Percentiles rank a stretch among this genome's conserved stretches.
These are phyloP conservation scores for Erigeron philadelphicus DNA, from an alignment of 140 eudicot species.

Conservation along the genomic window DNA sequence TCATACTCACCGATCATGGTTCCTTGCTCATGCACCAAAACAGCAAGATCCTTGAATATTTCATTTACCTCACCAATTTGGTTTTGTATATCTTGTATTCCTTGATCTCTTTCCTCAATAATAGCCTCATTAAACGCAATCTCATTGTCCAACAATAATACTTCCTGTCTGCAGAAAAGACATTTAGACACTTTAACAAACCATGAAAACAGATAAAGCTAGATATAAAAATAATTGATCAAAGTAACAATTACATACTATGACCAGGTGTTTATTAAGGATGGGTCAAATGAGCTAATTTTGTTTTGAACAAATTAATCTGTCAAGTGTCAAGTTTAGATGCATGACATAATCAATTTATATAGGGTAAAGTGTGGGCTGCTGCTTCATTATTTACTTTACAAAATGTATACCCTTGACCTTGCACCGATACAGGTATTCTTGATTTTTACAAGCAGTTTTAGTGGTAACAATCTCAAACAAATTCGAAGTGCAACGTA, in stretches of 20 bases:
- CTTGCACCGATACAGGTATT: background rate
- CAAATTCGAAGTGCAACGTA: background rate
- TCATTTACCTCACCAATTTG: constrained; percentile 82
- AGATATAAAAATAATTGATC: background rate
- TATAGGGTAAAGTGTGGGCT: background rate
- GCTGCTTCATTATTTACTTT: background rate
- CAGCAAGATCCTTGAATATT: constrained; percentile 74
- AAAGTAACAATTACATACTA: too few species aligned
- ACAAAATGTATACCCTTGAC: constrained; percentile 1
- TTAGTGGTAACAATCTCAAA: background rate
- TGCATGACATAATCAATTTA: too few species aligned
- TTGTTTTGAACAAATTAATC: background rate
- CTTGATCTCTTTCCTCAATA: constrained; percentile 78
- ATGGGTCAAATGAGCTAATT: background rate
- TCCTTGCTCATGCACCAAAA: constrained; percentile 81
- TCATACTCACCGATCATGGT: constrained; percentile 52
- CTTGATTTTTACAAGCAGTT: background rate
- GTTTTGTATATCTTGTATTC: constrained; percentile 62
- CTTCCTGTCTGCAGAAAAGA: constrained; percentile 52
- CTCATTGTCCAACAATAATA: constrained; percentile 63
- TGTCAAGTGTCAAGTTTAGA: too few species aligned
- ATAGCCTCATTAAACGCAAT: constrained; percentile 72
- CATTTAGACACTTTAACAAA: background rate
- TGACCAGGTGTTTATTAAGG: too few species aligned
- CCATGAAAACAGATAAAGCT: background rate